phyloP scores from a whole-genome alignment of 306 rosid genomes.

The Myrica gale region DNA sequence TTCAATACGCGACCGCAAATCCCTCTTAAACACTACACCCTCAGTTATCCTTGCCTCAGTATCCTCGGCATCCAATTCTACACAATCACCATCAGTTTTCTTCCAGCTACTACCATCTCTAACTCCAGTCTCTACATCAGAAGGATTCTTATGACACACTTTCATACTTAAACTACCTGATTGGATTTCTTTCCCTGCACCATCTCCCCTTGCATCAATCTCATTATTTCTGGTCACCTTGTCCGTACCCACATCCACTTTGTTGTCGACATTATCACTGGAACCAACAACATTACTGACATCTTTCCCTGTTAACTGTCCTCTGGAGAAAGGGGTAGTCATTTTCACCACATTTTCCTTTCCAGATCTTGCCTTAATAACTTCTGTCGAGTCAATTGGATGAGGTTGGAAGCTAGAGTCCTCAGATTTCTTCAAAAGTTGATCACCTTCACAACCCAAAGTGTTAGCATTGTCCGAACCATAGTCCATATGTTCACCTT shows the following conservation, averaged over 20 bases:
- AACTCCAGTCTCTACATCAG: neutral
- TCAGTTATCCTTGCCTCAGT: constrained; percentile 4
- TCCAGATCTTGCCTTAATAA: neutral
- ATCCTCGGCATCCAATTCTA: neutral
- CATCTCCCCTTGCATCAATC: constrained; percentile 1
- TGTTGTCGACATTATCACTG: neutral
- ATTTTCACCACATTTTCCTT: neutral
- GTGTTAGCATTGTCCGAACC: constrained; percentile 1
- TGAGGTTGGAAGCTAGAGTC: constrained; percentile 8
- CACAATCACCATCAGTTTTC: neutral
- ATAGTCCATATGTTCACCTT: neutral
- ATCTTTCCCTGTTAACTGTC: neutral
- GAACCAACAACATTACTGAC: neutral
- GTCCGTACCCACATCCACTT: neutral
- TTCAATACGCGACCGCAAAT: constrained; percentile 3
- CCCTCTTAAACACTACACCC: neutral
- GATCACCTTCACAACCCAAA: constrained; percentile 9
- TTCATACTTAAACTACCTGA: neutral
- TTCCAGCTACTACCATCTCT: constrained; percentile 5
- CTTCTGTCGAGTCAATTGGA: constrained; percentile 4
- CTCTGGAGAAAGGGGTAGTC: neutral
- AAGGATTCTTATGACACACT: neutral
- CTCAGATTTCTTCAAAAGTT: neutral
- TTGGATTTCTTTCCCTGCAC: neutral
- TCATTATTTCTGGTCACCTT: constrained; percentile 3